phyloP scores from a whole-genome alignment of 176 grass and related monocot species.

The Eleusine indica region DNA sequence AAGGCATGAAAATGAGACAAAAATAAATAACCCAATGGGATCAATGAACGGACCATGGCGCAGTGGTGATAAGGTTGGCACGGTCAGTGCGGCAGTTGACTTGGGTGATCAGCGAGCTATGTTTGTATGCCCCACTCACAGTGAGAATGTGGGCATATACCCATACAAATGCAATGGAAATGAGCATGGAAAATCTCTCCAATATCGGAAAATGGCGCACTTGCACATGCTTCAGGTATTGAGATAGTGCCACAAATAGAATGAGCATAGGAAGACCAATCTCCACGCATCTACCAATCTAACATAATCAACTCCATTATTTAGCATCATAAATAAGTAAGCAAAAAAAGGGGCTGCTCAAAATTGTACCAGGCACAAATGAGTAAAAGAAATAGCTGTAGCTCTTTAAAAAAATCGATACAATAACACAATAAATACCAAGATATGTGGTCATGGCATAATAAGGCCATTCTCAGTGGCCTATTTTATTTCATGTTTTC shows the following conservation, averaged over 20 bases:
- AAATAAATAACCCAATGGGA: not conserved
- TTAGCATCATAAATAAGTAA: conserved; percentile 14
- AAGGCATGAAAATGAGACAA: not conserved
- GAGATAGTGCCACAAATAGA: conserved; percentile 67
- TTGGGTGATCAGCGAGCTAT: conserved; percentile 56
- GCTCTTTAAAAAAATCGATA: not conserved
- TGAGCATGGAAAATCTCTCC: conserved; percentile 80
- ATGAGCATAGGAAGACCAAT: conserved; percentile 76
- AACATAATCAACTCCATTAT: not conserved
- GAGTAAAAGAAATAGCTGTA: not conserved
- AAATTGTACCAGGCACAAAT: not conserved
- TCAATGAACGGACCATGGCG: conserved; percentile 50
- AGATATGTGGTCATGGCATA: not conserved
- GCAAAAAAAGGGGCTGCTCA: not conserved
- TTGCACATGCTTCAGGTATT: conserved; percentile 44
- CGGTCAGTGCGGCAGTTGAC: conserved; percentile 72
- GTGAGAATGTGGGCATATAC: conserved; percentile 75
- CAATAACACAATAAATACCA: not conserved
- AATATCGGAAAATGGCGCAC: conserved; percentile 55
- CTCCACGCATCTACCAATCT: conserved; percentile 85
- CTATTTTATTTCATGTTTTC: too few species aligned
- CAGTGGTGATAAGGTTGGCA: conserved; percentile 69
- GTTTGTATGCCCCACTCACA: conserved; percentile 66
- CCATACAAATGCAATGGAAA: conserved; percentile 71
- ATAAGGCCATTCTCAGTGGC: too few species aligned